Conservation (phyloP, 306 rosid species). For the Vigna radiata region DNA sequence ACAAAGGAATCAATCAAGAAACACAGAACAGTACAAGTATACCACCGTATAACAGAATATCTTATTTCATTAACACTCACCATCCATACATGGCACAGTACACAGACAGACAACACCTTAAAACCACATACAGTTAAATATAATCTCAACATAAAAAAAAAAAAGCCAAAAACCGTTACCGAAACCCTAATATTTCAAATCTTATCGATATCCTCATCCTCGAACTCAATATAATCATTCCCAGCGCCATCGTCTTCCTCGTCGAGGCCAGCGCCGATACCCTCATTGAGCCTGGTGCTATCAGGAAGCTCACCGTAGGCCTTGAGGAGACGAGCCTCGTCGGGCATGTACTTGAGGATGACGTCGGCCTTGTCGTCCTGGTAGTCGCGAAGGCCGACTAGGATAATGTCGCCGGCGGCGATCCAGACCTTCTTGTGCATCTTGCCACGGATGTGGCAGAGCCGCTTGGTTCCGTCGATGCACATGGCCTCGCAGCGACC, state of each 20-base stretch:
- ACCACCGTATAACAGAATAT: background rate
- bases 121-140: background rate
- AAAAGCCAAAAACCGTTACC: background rate
- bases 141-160: background rate
- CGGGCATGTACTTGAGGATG: constrained; percentile 70
- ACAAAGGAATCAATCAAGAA: background rate
- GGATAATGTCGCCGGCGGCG: constrained; percentile 72
- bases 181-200: constrained; percentile 31
- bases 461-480: constrained; percentile 56
- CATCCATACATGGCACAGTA: background rate
- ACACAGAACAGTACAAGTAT: background rate
- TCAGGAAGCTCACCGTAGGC: constrained; percentile 76
- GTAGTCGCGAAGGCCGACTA: constrained; percentile 64
- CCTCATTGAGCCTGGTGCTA: constrained; percentile 59
- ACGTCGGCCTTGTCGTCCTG: constrained; percentile 77
- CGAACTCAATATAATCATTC: constrained; percentile 63
- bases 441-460: constrained; percentile 61
- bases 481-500: constrained; percentile 64
- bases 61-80: constrained; percentile 8
- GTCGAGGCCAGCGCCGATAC: constrained; percentile 55
- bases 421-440: constrained; percentile 67
- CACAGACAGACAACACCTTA: background rate
- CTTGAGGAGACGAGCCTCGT: constrained; percentile 67
- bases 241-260: constrained; percentile 58
- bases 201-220: constrained; percentile 70